Percentiles rank a stretch among this genome's conserved stretches.
Evolutionary conservation across 768 basidiomycete species (phyloP).

Genomic region (Saitozyma podzolica): DNA sequence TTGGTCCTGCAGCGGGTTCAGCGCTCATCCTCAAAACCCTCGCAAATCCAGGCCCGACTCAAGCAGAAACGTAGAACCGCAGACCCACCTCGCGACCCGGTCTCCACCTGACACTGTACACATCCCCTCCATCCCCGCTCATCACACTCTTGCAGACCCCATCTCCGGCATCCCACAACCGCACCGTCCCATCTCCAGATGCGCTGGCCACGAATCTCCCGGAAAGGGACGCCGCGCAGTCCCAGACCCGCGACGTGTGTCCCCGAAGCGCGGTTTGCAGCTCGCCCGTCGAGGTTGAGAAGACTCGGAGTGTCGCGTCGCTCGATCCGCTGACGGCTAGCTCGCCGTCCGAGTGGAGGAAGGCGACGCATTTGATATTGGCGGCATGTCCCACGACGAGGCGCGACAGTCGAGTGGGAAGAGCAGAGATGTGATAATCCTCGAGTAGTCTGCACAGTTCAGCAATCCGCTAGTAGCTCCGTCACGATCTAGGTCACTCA

Average conservation of each 20-base stretch:
- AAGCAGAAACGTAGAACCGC: no score
- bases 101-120: constrained; percentile 48
- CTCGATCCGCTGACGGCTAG: constrained; percentile 47
- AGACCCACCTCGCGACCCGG: constrained; percentile 25
- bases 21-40: background rate
- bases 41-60: no score
- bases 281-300: constrained; percentile 22
- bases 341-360: constrained; percentile 24
- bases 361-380: constrained; percentile 46
- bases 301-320: constrained; percentile 47
- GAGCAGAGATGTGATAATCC: constrained; percentile 39
- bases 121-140: constrained; percentile 44
- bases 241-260: constrained; percentile 49
- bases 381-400: constrained; percentile 32
- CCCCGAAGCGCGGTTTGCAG: constrained; percentile 30
- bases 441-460: constrained; percentile 30
- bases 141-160: constrained; percentile 26
- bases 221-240: constrained; percentile 17
- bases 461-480: constrained; percentile 2
- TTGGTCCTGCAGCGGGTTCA: constrained; percentile 31
- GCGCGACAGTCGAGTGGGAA: constrained; percentile 28
- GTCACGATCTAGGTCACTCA: constrained; percentile 4
- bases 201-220: constrained; percentile 29
- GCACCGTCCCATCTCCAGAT: constrained; percentile 45
- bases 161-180: constrained; percentile 37